Conservation (phyloP, 345 rosid species). For the Pseudoturritis turrita region DNA sequence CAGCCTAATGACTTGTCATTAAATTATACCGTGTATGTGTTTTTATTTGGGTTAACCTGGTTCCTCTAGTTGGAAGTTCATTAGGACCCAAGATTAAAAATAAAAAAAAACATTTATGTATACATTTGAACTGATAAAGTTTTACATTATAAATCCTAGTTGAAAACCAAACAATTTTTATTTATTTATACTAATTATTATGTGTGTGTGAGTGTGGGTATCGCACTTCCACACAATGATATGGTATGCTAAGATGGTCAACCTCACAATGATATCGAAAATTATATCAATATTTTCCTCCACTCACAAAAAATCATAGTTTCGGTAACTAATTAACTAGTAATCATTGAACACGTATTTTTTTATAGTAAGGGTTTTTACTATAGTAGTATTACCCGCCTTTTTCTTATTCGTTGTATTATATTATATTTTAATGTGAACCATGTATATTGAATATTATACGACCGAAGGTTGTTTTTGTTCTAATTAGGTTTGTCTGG, state of each 20-base stretch:
- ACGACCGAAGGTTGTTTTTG: slow-evolving; percentile 11
- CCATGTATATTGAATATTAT: slow-evolving; percentile 9
- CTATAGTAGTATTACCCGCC: slow-evolving; percentile 5
- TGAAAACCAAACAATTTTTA: not conserved
- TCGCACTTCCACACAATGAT: slow-evolving; percentile 25
- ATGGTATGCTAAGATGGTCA: slow-evolving; percentile 26
- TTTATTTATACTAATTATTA: not conserved
- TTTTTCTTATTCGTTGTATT: slow-evolving; percentile 4
- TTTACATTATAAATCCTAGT: not conserved
- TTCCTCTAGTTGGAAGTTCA: not conserved
- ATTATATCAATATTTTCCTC: slow-evolving; percentile 19
- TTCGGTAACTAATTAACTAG: slow-evolving; percentile 12
- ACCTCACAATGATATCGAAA: slow-evolving; percentile 29
- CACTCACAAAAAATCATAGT: slow-evolving; percentile 24
- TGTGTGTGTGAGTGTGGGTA: slow-evolving; percentile 12
- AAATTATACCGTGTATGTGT: not conserved
- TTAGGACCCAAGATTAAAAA: not conserved
- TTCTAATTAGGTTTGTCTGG: not conserved
- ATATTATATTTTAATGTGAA: slow-evolving; percentile 12
- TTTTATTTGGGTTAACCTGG: not conserved
- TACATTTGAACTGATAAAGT: not conserved
- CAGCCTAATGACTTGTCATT: not conserved
- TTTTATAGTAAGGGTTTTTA: slow-evolving; percentile 7
- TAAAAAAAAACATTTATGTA: not conserved
- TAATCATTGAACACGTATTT: slow-evolving; percentile 26